Base-by-base conservation (phyloP, 495 filamentous ascomycete genomes). In the Aspergillus hancockii region DNA sequence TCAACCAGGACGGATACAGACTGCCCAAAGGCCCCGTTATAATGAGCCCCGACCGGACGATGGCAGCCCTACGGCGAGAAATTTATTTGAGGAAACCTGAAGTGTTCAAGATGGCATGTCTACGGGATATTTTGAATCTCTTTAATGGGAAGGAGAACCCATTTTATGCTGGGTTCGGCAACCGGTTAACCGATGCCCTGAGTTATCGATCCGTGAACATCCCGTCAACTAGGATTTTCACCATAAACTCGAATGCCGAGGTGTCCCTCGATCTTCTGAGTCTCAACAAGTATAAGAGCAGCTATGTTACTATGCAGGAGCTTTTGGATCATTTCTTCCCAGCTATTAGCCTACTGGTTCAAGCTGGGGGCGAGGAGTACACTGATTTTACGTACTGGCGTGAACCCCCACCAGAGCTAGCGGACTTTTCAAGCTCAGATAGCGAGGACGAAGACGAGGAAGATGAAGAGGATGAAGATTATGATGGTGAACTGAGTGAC, bases 31-130 rank as follows among this genome's bases (percentile, higher is more conserved):
- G 94, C 0, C 94, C 94, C 5, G 92, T 93, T 0, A 97, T 99
- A 58, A 87, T 96, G 73, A 94, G 90, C 40, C 94, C 94, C 0
- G 94, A 99, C 74, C 84, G 94, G 28, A 98, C 93, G 0, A 95
- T 98, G 75, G 91, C 95, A n/a, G 95, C 94, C 0, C 79, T 99
- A 18, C 81, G 93, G 63, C 85, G 94, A 40, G 94, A 99, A 70
- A 87, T 99, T 12, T 99, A 99, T 66, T 80, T 99, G 19, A 86
- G 95, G 45, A 97, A 98, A 72, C 94, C 94, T 0, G 93, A 99
- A 68, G 91, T 98, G 4, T 99, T 99, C 84, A 99, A 99, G 76
- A 99, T 99, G 94, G 89, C 93, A 6, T 98, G 95, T 60, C 75
- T 99, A 41, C 85, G 94, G 22, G 94, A 99, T 73, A 97, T 99